These are phyloP conservation scores for Leptomonas pyrrhocoris DNA, from an alignment of 208 protist genomes.

Conservation along the genomic window DNA sequence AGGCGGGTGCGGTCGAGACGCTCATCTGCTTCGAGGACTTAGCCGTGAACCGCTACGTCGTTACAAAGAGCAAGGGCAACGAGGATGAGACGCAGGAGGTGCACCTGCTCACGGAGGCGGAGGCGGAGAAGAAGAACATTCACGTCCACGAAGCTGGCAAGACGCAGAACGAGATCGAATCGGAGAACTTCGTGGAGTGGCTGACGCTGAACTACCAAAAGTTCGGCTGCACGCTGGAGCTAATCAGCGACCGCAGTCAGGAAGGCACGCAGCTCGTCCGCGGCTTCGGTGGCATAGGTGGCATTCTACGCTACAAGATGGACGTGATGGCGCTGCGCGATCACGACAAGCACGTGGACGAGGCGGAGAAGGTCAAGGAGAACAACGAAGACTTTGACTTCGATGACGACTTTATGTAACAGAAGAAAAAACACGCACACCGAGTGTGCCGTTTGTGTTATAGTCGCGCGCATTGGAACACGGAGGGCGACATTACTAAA, in stretches of 20 bases:
- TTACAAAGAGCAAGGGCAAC: constrained; percentile 88
- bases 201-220: constrained; percentile 98
- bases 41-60: constrained; percentile 84
- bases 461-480: background rate
- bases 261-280: constrained; percentile 98
- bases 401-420: constrained; percentile 92
- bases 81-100: constrained; percentile 67
- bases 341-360: constrained; percentile 80
- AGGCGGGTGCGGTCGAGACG: constrained; percentile 98
- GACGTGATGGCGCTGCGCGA: constrained; percentile 90
- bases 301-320: constrained; percentile 92
- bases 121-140: constrained; percentile 82
- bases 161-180: constrained; percentile 90
- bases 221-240: constrained; percentile 96
- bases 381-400: constrained; percentile 90
- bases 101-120: constrained; percentile 71
- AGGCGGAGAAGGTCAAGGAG: constrained; percentile 58
- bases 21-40: constrained; percentile 99
- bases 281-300: constrained; percentile 98
- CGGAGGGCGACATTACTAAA: background rate
- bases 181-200: constrained; percentile 98
- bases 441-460: constrained; percentile 8
- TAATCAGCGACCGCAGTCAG: constrained; percentile 94
- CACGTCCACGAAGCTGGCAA: constrained; percentile 83
- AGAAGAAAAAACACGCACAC: background rate